These are phyloP conservation scores for Pseudozyma thailandica DNA, from an alignment of 1,284 basidiomycete genomes.

Conservation along the genomic window DNA sequence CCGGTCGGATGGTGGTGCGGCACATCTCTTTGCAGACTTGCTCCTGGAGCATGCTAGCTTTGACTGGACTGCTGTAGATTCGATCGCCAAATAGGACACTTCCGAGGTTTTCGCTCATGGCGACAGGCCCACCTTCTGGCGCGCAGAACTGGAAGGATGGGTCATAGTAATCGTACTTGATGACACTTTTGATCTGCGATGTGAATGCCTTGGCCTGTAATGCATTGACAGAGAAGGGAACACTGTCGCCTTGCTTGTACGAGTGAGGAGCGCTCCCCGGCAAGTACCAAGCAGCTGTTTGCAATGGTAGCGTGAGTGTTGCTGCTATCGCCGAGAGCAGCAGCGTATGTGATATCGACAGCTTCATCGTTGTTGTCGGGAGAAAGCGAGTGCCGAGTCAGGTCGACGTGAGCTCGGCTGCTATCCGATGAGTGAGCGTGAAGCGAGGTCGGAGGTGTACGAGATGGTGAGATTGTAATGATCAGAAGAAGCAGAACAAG, in stretches of 20 bases:
- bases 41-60: slow-evolving; percentile 80
- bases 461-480: background rate
- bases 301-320: slow-evolving; percentile 20
- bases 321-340: slow-evolving; percentile 21
- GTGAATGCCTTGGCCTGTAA: slow-evolving; percentile 66
- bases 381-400: background rate
- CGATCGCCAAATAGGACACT: slow-evolving; percentile 95
- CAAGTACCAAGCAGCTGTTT: slow-evolving; percentile 64
- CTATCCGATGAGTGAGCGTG: background rate
- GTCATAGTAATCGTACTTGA: slow-evolving; percentile 80
- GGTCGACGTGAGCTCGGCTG: background rate
- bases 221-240: slow-evolving; percentile 67
- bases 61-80: slow-evolving; percentile 89
- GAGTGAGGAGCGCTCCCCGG: slow-evolving; percentile 69
- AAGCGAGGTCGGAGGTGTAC: background rate
- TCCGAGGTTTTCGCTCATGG: slow-evolving; percentile 87
- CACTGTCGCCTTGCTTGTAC: slow-evolving; percentile 64
- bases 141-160: slow-evolving; percentile 85
- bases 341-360: slow-evolving; percentile 11
- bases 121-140: slow-evolving; percentile 79
- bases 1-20: slow-evolving; percentile 74
- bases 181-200: slow-evolving; percentile 59
- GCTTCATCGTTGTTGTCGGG: slow-evolving; percentile 15
- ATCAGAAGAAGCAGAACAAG: background rate
- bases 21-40: slow-evolving; percentile 83